phyloP scores from a whole-genome alignment of 495 filamentous ascomycete species.

The Ramalina intermedia region DNA sequence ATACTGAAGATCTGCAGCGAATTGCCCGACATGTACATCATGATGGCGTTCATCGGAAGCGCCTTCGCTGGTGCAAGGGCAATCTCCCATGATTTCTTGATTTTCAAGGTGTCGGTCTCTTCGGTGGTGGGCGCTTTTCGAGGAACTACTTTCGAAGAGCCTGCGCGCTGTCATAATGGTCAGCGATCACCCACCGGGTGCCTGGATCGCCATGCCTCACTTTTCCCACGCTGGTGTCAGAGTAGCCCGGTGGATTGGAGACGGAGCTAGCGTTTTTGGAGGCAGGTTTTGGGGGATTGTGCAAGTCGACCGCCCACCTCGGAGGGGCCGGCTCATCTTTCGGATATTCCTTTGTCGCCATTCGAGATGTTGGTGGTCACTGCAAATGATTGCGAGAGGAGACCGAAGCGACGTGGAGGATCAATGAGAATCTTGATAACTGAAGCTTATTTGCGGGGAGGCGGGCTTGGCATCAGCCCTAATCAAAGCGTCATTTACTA shows the following conservation, averaged over 20 bases:
- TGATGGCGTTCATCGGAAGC: conserved; percentile 94
- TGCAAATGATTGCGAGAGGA: too few relatives aligned
- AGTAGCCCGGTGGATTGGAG: conserved; percentile 80
- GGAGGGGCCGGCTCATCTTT: conserved; percentile 35
- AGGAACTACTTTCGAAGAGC: conserved; percentile 29
- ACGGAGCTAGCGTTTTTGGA: conserved; percentile 46
- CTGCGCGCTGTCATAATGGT: conserved; percentile 26
- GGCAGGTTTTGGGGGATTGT: conserved; percentile 44
- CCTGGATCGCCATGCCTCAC: conserved; percentile 19
- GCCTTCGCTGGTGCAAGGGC: conserved; percentile 88
- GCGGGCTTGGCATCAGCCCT: too few relatives aligned
- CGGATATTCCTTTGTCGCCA: neutral
- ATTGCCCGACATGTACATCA: conserved; percentile 99
- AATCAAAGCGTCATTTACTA: too few relatives aligned
- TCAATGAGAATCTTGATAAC: too few relatives aligned
- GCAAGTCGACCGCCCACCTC: conserved; percentile 71
- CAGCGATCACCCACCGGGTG: conserved; percentile 2
- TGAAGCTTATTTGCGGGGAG: too few relatives aligned
- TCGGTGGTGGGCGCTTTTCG: conserved; percentile 48
- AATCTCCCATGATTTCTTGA: conserved; percentile 99
- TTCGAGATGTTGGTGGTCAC: too few relatives aligned
- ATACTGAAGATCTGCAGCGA: conserved; percentile 97
- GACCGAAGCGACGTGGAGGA: too few relatives aligned
- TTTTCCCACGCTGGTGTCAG: conserved; percentile 41
- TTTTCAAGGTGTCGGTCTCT: conserved; percentile 85